Base-by-base conservation (phyloP, 441 rosid species). In the Jatropha podagrica region DNA sequence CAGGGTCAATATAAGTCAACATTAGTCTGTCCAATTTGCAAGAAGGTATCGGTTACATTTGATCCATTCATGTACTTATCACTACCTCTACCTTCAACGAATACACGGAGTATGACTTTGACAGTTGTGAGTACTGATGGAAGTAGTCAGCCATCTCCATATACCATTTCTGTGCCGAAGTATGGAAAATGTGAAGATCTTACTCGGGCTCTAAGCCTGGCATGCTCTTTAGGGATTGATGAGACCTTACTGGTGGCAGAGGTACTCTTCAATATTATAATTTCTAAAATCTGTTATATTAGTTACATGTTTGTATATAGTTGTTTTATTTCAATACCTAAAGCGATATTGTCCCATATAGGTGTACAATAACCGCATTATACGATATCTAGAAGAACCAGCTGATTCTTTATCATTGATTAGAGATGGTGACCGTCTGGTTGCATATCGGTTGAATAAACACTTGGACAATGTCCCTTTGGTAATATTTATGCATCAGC, bases 31-130 rank as follows among this genome's bases (percentile, higher is more conserved):
- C 96, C 93, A 17, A 63, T 83, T 66, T 91, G 93, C 88, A 83
- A 78, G 82, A 91, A 83, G 79, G 84, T 89, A 56, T 91, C 96
- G 10, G 83, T 86, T 68, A 86, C 89, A 48, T 91, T 91, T 76
- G 96, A 91, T 86, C 96, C 96, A 15, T 88, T 91, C 75, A 91
- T 91, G 96, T 88, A 86, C 77, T 77, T 91, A 52, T 88, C 93
- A 5, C 83, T 91, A 51, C 93, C 93, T 5, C 75, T 89, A 64
- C 96, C 93, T 60, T 91, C 95, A 64, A 86, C 89, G 69, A 86
- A 84, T 63, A 82, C 77, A 74, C 86, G 95, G 38, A 84, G 86
- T 49, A 86, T 91, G 88, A 91, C 90, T 64, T 76, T 89, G 81
- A 91, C 91, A 11, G 85, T 91, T 80, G 77, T 89, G 48, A 83